phyloP scores from a whole-genome alignment of 164 flowering plant genomes.

The Aristolochia fimbriata region DNA sequence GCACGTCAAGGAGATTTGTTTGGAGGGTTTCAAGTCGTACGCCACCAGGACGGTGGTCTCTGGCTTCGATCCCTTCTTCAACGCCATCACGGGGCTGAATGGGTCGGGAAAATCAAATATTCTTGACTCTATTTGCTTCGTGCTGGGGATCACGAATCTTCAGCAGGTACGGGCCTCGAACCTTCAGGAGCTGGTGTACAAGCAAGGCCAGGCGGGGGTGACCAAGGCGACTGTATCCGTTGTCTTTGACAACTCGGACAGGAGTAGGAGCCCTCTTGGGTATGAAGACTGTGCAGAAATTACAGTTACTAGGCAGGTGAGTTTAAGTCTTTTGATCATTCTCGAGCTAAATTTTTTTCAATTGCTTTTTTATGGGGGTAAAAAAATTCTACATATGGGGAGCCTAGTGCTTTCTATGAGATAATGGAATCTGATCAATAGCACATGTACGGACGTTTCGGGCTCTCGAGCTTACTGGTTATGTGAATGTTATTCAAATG shows the following conservation, averaged over 20 bases:
- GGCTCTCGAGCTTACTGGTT: no score
- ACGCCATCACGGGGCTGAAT: constrained; percentile 92
- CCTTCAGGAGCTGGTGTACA: constrained; percentile 98
- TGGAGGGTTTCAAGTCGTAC: constrained; percentile 98
- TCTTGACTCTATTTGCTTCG: constrained; percentile 93
- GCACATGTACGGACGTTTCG: no score
- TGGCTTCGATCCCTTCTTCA: constrained; percentile 89
- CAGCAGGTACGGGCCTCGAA: constrained; percentile 96
- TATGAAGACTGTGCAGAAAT: constrained; percentile 84
- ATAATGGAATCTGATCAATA: no score
- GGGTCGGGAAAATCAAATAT: constrained; percentile 98
- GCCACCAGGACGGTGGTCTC: constrained; percentile 92
- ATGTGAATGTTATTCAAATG: no score
- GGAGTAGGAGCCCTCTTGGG: constrained; percentile 84
- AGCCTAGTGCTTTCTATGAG: no score
- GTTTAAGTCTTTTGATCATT: no score
- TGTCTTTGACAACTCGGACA: constrained; percentile 76
- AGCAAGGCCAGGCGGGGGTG: constrained; percentile 99
- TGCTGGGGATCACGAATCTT: constrained; percentile 88
- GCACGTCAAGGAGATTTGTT: constrained; percentile 78
- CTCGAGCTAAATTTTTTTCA: no score
- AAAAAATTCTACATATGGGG: no score
- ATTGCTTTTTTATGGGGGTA: no score
- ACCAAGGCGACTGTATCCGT: constrained; percentile 97
- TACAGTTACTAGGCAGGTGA: constrained; percentile 95